phyloP scores from a whole-genome alignment of 2,329 filamentous ascomycete species.

The Volutella citrinella region DNA sequence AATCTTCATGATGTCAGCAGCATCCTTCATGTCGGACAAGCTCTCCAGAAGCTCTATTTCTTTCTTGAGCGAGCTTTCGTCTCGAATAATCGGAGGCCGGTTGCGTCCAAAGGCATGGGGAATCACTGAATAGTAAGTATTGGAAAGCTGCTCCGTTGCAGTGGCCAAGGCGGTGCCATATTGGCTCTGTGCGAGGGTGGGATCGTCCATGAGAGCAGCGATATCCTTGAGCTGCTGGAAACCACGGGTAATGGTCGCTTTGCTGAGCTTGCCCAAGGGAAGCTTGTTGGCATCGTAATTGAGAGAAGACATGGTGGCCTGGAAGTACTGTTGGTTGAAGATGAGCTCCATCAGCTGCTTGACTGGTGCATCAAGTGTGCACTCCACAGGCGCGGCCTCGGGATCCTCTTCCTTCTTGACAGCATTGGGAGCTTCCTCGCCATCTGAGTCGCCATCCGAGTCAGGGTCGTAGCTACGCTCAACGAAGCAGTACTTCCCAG shows the following conservation, averaged over 20 bases:
- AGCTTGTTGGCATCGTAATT: constrained; percentile 76
- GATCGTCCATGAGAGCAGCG: constrained; percentile 60
- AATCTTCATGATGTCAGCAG: constrained; percentile 72
- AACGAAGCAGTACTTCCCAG: constrained; percentile 75
- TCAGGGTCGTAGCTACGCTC: constrained; percentile 75
- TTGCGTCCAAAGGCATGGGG: constrained; percentile 77
- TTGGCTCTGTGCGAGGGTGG: constrained; percentile 40
- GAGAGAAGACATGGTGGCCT: constrained; percentile 60
- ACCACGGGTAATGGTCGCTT: constrained; percentile 69
- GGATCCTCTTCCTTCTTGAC: constrained; percentile 29
- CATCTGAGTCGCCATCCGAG: constrained; percentile 51
- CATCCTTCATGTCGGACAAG: constrained; percentile 81
- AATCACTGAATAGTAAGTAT: constrained; percentile 77
- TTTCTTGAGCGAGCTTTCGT: constrained; percentile 58
- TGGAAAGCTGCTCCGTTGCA: constrained; percentile 65
- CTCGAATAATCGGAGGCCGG: constrained; percentile 65
- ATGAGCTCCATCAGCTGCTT: constrained; percentile 76
- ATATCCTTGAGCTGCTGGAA: constrained; percentile 77
- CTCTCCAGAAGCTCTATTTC: constrained; percentile 80
- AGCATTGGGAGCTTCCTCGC: constrained; percentile 26
- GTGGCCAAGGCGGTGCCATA: constrained; percentile 35
- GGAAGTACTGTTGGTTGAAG: constrained; percentile 75
- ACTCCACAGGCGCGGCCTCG: constrained; percentile 40
- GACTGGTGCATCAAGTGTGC: constrained; percentile 56
- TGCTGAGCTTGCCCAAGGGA: constrained; percentile 80